phyloP scores from a whole-genome alignment of 2,329 filamentous ascomycete genomes.

The Fusarium ambrosium region DNA sequence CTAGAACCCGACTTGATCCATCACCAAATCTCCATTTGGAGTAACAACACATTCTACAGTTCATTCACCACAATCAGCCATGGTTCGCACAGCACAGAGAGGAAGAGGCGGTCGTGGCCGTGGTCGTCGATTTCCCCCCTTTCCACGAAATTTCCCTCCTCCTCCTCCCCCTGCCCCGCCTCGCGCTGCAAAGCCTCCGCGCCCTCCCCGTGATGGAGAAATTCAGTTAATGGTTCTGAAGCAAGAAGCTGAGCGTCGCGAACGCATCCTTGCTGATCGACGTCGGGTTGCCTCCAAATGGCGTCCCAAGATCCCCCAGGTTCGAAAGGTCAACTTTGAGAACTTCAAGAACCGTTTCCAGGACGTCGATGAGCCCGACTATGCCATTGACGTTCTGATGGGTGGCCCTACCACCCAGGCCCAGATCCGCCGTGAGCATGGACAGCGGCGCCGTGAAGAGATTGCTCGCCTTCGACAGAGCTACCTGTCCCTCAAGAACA shows the following conservation, averaged over 20 bases:
- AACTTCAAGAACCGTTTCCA: slow-evolving; percentile 60
- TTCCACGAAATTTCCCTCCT: background rate
- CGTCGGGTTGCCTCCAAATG: slow-evolving; percentile 55
- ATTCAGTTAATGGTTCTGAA: slow-evolving; percentile 49
- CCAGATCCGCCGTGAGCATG: slow-evolving; percentile 57
- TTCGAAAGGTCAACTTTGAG: slow-evolving; percentile 59
- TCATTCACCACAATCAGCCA: slow-evolving; percentile 5
- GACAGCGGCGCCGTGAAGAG: slow-evolving; percentile 53
- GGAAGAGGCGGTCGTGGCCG: slow-evolving; percentile 13
- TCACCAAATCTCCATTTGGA: background rate
- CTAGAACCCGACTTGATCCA: background rate
- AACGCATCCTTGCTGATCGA: slow-evolving; percentile 53
- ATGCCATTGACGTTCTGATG: slow-evolving; percentile 58
- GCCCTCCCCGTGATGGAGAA: slow-evolving; percentile 46
- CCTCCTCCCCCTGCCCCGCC: background rate
- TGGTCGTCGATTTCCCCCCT: slow-evolving; percentile 14
- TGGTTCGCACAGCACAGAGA: slow-evolving; percentile 34
- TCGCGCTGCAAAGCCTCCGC: slow-evolving; percentile 5
- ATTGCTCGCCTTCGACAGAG: slow-evolving; percentile 52
- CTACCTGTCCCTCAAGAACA: slow-evolving; percentile 38
- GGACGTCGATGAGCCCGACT: slow-evolving; percentile 51
- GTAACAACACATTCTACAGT: background rate
- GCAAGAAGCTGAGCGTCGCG: slow-evolving; percentile 54
- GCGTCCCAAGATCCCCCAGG: slow-evolving; percentile 57
- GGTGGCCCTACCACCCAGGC: slow-evolving; percentile 50